These are phyloP conservation scores for Trametes sp. DNA, from an alignment of 1,284 basidiomycete genomes.

Conservation along the genomic window DNA sequence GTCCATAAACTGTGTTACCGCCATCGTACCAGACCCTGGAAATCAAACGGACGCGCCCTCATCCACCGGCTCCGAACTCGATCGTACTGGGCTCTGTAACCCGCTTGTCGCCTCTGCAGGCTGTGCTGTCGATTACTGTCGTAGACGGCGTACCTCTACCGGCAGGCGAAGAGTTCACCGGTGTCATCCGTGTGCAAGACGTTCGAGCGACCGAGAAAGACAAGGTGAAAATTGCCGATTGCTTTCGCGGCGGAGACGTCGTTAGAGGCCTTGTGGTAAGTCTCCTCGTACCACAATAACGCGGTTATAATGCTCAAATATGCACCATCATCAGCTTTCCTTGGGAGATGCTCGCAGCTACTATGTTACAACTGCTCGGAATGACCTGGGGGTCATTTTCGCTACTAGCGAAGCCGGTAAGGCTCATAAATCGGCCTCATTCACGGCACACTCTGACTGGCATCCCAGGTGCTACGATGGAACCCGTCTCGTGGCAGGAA, in stretches of 20 bases:
- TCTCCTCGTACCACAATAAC: constrained; percentile 35
- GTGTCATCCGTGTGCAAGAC: constrained; percentile 92
- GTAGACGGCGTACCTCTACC: constrained; percentile 92
- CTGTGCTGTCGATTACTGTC: constrained; percentile 86
- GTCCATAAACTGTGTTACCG: constrained; percentile 30
- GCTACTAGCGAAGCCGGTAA: constrained; percentile 83
- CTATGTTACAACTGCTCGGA: constrained; percentile 93
- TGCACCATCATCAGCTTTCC: constrained; percentile 54
- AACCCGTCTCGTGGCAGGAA: constrained; percentile 89
- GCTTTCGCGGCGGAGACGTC: constrained; percentile 96
- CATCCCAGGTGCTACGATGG: constrained; percentile 74
- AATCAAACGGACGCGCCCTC: constrained; percentile 67
- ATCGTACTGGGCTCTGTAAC: constrained; percentile 84
- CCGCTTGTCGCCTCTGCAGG: constrained; percentile 88
- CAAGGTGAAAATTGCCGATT: constrained; percentile 92
- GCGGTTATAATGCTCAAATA: neutral
- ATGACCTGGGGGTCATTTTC: constrained; percentile 93
- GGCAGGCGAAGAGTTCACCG: constrained; percentile 91
- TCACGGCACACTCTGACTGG: constrained; percentile 14
- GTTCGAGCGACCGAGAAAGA: constrained; percentile 93
- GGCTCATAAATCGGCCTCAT: constrained; percentile 23
- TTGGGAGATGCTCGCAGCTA: constrained; percentile 94
- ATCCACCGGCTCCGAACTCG: constrained; percentile 75
- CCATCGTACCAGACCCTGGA: constrained; percentile 57
- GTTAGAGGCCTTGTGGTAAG: constrained; percentile 92